Base-by-base conservation (phyloP, 768 basidiomycete genomes). In the Boletus rufocinnamomeus region DNA sequence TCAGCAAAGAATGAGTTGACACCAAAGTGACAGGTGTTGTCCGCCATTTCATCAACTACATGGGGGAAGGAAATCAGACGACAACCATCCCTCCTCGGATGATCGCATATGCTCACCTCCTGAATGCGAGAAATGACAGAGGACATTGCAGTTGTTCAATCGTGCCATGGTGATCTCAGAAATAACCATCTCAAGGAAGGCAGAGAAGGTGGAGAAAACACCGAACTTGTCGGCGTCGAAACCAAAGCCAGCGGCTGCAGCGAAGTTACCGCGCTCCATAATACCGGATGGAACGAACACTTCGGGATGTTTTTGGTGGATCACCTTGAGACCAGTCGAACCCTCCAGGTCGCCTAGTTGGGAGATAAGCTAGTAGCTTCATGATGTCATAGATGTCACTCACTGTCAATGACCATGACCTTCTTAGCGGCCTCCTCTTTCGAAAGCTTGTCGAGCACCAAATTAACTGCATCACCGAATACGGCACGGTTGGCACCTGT, bases 131-230 rank as follows among this genome's bases (percentile, higher is more conserved):
- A 93, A 95, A 75, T 95, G 93, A 66, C 81, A 87, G 25, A 95
- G 82, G 10, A 94, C 86, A 68, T 94, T 95, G 79, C 89, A 90
- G 65, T 89, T 81, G 73, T 95, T 95, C 71, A 95, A 73, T 53
- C 93, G 84, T n/a, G 93, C 93, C 93, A 94, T 95, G 13, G 93
- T 94, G 52, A 93, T 76, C 72, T 95, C 93, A 6, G 91, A 93
- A 54, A 95, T 73, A 50, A 90, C 79, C 93, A 94, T 94, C 81
- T 95, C 93, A 57, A 93, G 79, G 81, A 95, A 95, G 4, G 93
- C 92, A 50, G 89, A 90, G 77, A 95, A 95, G 5, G 93, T 94
- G 27, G 91, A 91, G 77, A 92, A 92, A 56, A 93, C 89, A 60
- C 93, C 92, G 59, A 88, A 89, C 73, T 92, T 93, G 66, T 92